Base-by-base conservation (phyloP, 2,329 filamentous ascomycete genomes). In the Colletotrichum cordylinicola region DNA sequence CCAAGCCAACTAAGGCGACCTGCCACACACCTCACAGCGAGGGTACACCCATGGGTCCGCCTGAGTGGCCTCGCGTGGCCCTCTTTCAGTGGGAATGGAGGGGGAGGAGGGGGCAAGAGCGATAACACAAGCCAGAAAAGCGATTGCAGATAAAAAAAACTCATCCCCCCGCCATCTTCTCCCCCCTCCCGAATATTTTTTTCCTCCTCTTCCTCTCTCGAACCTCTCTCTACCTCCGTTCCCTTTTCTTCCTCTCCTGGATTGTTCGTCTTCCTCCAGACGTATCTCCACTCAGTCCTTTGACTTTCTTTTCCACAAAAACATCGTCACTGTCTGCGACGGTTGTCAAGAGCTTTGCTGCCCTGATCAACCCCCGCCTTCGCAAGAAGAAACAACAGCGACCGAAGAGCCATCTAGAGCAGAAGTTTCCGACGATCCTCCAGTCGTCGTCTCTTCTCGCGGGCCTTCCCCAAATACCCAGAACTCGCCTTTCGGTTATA, bases 261-360 rank as follows among this genome's bases (percentile, higher is more conserved):
- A 68, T 27, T 60, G 67, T 74, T 74, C 72, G 83, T 87, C 84
- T 80, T 86, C 85, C 83, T 85, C 82, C 82, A 80, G 86, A 84
- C 86, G 86, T 83, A 85, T 83, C 84, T 83, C 81, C 80, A 79
- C 78, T 81, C 81, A 80, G 82, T 84, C 80, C 80, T 78, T 80
- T 78, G 77, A 75, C 43, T 79, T 79, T 79, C 74, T 78, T 73
- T 76, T 67, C 55, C 43, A 48, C 43, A 48, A 21, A n/a, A 33
- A 67, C 35, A 65, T 78, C 68, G 56, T 75, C 62, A 48, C 68
- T 72, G 72, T 75, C 69, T 72, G 72, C 72, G 72, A 75, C 72
- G 68, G 78, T 77, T 77, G 78, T 80, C 76, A 69, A 61, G 64
- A 43, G 72, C 72, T 78, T 70, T 61, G 29, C 58, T 61, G 58